Percentiles rank a stretch among this genome's conserved stretches.
Evolutionary conservation across 257 asterid species (phyloP).

Genomic region (Capsicum rhomboideum): DNA sequence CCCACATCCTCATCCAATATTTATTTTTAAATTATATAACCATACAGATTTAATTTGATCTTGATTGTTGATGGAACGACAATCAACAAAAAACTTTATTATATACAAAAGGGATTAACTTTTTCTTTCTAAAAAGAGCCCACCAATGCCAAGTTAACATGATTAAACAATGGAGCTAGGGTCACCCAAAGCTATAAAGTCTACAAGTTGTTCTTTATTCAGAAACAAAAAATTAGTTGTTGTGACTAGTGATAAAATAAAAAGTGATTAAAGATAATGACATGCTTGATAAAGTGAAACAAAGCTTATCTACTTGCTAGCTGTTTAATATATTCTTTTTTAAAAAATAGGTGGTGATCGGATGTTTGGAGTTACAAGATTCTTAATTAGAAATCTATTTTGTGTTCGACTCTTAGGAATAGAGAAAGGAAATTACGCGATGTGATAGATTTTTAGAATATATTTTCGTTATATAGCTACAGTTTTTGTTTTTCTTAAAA

Average conservation of each 20-base stretch:
- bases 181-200: not conserved
- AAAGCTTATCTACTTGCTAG: not conserved
- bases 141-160: not conserved
- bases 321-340: too few relatives aligned
- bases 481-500: too few relatives aligned
- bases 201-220: not conserved
- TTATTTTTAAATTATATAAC: too few relatives aligned
- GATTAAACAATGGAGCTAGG: not conserved
- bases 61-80: not conserved
- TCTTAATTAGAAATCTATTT: too few relatives aligned
- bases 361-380: too few relatives aligned
- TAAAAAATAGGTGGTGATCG: too few relatives aligned
- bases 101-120: not conserved
- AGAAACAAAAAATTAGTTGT: not conserved
- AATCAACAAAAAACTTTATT: not conserved
- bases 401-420: too few relatives aligned
- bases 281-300: conserved; percentile 1
- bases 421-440: too few relatives aligned
- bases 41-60: too few relatives aligned
- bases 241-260: not conserved
- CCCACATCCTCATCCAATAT: too few relatives aligned
- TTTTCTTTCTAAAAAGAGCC: not conserved
- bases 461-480: too few relatives aligned
- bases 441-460: too few relatives aligned
- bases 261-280: not conserved